Evolutionary conservation across 2,329 filamentous ascomycete genomes (phyloP), one percentile per base, ranked within the genome.

Genomic region (Chalaropsis thielavioides): DNA sequence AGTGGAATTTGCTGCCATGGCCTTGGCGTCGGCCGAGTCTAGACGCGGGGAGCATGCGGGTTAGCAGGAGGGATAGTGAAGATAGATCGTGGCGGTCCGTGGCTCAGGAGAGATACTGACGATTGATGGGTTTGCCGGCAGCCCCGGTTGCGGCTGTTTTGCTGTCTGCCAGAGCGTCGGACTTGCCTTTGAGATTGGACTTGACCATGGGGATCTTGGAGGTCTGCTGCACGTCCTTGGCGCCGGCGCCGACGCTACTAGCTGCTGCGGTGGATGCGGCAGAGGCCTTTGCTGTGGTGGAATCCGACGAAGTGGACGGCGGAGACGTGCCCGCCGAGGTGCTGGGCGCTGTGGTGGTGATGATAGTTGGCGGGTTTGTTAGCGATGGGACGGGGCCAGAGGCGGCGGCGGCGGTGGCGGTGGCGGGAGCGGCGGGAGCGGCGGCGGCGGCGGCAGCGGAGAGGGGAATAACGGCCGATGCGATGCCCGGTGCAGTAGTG

Each of bases 391-490:
- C 24, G 24, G 19, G 24, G 19, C 19, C 49, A 24, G 15, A 11
- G 2, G 22, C 8, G 24, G 89, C 86, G 0, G 49, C 8, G 6
- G 49, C 15, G 15, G 49, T 11, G 24, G 19, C 49, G 1, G 40
- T 7, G 40, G 40, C 40, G 40, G 40, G 15, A 15, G 15, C 15
- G 40, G 40, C 8, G 40, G 15, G 40, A 41, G 40, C 8, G 40
- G 15, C 40, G 40, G 40, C 1, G 40, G 40, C 8, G 8, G 40
- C 40, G 8, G 40, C 40, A 41, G 40, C 8, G 8, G 40, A 41
- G 8, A 15, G 15, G n/a, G n/a, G n/a, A n/a, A n/a, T n/a, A n/a
- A n/a, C n/a, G n/a, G n/a, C n/a, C n/a, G n/a, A n/a, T n/a, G n/a
- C n/a, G n/a, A n/a, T n/a, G n/a, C n/a, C n/a, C n/a, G n/a, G n/a